Conservation (phyloP, 495 filamentous ascomycete genomes). For the Aspergillus avenaceus region DNA sequence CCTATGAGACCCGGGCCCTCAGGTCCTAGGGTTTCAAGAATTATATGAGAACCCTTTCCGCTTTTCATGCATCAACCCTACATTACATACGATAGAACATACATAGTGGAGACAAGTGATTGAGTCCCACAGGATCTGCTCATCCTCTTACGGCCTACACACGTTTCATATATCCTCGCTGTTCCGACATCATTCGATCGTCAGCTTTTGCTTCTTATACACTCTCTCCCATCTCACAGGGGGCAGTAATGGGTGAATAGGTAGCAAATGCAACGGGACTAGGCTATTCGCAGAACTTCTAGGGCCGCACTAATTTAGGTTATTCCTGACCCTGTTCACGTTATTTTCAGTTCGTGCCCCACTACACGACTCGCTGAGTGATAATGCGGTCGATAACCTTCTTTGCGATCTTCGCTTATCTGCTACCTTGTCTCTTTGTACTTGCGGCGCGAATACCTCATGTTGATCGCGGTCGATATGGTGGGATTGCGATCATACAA, state of each 20-base stretch:
- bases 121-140: background rate
- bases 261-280: background rate
- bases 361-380: background rate
- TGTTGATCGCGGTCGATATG: constrained; percentile 6
- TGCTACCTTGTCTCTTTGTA: constrained; percentile 10
- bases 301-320: background rate
- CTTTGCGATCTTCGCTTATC: constrained; percentile 9
- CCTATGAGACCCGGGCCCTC: constrained; percentile 1
- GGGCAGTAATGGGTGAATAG: background rate
- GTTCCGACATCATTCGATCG: background rate
- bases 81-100: background rate
- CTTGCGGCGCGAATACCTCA: constrained; percentile 13
- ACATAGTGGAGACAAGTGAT: constrained; percentile 11
- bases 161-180: constrained; percentile 12
- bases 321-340: background rate
- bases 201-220: background rate
- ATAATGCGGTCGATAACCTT: constrained; percentile 13
- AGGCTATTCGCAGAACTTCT: background rate
- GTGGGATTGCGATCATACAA: constrained; percentile 8
- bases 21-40: constrained; percentile 7
- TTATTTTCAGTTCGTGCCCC: background rate
- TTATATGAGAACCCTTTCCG: constrained; percentile 4
- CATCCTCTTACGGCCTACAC: background rate
- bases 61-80: constrained; percentile 5
- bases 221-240: background rate